Conservation (phyloP, 352 stramenopile genomes). For the Phytopythium ostracodes region DNA sequence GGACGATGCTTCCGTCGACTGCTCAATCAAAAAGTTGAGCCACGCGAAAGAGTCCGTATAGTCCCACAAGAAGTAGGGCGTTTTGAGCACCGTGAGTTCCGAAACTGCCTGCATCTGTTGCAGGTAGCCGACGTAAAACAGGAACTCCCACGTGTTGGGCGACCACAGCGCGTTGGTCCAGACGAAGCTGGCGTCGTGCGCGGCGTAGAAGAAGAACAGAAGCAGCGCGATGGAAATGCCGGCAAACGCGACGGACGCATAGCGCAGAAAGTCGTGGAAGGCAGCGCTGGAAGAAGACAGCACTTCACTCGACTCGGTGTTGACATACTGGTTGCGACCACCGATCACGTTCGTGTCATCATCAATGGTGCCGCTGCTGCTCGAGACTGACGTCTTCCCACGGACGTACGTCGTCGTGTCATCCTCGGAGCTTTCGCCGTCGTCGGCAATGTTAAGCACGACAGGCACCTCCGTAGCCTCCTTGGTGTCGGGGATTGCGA, state of each 20-base stretch:
- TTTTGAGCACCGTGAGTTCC: slow-evolving; percentile 56
- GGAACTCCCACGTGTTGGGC: slow-evolving; percentile 75
- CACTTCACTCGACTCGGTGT: slow-evolving; percentile 38
- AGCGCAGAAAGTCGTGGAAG: slow-evolving; percentile 61
- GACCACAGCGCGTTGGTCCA: slow-evolving; percentile 48
- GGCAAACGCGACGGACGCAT: slow-evolving; percentile 49
- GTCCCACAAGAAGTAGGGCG: slow-evolving; percentile 61
- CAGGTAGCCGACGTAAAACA: slow-evolving; percentile 62
- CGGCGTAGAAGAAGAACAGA: slow-evolving; percentile 58
- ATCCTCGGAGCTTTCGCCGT: slow-evolving; percentile 18
- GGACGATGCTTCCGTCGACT: slow-evolving; percentile 11
- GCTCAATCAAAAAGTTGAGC: slow-evolving; percentile 54
- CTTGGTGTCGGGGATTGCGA: slow-evolving; percentile 41
- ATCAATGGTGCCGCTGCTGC: slow-evolving; percentile 6
- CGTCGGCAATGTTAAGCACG: slow-evolving; percentile 42
- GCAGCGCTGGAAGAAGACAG: slow-evolving; percentile 37
- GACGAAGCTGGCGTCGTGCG: slow-evolving; percentile 37
- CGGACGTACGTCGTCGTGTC: slow-evolving; percentile 46
- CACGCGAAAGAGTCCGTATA: slow-evolving; percentile 71
- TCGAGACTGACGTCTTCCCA: slow-evolving; percentile 22
- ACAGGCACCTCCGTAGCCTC: slow-evolving; percentile 31
- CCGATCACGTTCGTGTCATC: slow-evolving; percentile 45
- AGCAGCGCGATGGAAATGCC: slow-evolving; percentile 59
- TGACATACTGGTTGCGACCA: slow-evolving; percentile 44
- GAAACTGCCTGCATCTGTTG: slow-evolving; percentile 66